A percentile compares a stretch with the other conserved stretches of the same genome.
Conservation (phyloP, 306 rosid species). For the Astragalus membranaceus region DNA sequence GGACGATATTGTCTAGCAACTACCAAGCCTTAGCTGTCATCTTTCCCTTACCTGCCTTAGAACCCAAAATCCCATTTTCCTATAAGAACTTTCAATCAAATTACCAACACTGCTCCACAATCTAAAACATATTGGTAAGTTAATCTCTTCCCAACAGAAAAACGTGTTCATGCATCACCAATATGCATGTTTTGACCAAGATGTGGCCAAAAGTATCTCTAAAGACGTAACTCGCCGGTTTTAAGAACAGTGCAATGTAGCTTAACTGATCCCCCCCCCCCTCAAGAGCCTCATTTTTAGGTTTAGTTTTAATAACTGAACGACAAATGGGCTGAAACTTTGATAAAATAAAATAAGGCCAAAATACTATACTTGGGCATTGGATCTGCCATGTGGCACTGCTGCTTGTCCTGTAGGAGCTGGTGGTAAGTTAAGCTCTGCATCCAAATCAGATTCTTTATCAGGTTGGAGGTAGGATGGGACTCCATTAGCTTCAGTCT, state of each 20-base stretch:
- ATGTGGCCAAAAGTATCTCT: not conserved
- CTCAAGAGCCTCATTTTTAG: not conserved
- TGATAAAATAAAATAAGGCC: not conserved
- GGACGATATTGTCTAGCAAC: not conserved
- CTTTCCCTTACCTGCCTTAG: not conserved
- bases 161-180: conserved; percentile 1
- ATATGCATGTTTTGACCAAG: not conserved
- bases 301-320: not conserved
- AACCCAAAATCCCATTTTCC: not conserved
- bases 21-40: not conserved
- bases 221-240: not conserved
- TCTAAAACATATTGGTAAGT: not conserved
- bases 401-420: conserved; percentile 74
- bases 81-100: not conserved
- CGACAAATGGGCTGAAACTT: not conserved
- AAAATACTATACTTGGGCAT: conserved; percentile 50
- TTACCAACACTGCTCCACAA: not conserved
- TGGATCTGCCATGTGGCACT: conserved; percentile 56
- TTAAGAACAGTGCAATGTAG: not conserved
- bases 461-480: conserved; percentile 99
- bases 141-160: not conserved
- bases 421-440: conserved; percentile 83
- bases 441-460: conserved; percentile 70
- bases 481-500: conserved; percentile 73
- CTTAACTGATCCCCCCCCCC: not conserved